Evolutionary conservation across 148 eudicot species (phyloP), one percentile per base, ranked within the genome.

Genomic region (Polygonum aviculare): DNA sequence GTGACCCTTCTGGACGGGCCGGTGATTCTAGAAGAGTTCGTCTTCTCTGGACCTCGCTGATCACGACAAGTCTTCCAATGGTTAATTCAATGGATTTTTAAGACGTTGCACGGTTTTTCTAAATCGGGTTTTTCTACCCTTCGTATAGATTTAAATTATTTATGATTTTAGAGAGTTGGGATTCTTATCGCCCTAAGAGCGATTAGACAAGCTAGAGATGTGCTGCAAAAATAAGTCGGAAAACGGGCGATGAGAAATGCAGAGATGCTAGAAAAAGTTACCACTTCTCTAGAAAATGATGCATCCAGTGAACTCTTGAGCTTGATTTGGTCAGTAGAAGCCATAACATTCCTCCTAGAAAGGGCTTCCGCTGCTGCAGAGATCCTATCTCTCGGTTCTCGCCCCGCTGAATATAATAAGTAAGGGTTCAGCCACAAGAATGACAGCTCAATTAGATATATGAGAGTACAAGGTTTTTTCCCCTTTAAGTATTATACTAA

Each of bases 301-400:
- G 85, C 80, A 85, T 85, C 92, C 76, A 85, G 92, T 48, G 90
- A 81, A 76, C 72, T 80, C 80, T 83, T 81, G 50, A 81, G 85
- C 83, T 84, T 87, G 41, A 87, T 76, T 35, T 82, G 87, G 76
- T 86, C 95, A 80, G 82, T 89, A 69, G 90, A 76, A 80, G 84
- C 83, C 40, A 85, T 62, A 80, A 80, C 79, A 79, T 89, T 87
- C 79, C 87, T 83, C 73, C 98, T 82, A 44, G 93, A 82, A 80
- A 93, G 83, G 74, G 84, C 92, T 82, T 87, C 98, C n/a, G 86
- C 96, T 45, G 96, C 92, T 78, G 93, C 98, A 14, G 90, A 77
- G 77, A 86, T 87, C 85, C 85, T 85, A 44, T 93, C 92, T 44
- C 90, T 89, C 57, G 91, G 83, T 59, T 91, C 96, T 78, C 88